Conservation (phyloP, 2,329 filamentous ascomycete genomes). For the Penicillium sp. region DNA sequence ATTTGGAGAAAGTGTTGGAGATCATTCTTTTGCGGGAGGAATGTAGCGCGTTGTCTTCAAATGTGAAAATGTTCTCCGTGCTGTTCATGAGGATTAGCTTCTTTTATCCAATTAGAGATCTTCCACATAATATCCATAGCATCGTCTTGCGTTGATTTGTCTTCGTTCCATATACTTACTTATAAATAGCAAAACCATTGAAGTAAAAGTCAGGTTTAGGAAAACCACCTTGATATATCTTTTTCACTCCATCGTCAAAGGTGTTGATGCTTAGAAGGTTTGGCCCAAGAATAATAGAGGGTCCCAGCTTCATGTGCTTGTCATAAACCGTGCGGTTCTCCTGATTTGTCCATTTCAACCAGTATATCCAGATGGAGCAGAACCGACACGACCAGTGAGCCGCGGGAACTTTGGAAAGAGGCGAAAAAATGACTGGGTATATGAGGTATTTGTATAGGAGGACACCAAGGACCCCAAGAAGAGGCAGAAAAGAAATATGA, state of each 20-base stretch:
- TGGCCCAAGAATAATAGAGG: background rate
- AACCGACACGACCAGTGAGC: conserved; percentile 5
- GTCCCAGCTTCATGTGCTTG: background rate
- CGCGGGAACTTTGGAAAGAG: background rate
- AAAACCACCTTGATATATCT: conserved; percentile 3
- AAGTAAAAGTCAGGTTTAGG: conserved; percentile 4
- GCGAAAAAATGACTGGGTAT: conserved; percentile 1
- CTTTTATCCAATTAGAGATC: too few species aligned
- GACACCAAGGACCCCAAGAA: too few species aligned
- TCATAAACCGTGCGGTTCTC: background rate
- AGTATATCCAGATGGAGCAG: conserved; percentile 1
- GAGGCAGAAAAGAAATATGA: too few species aligned
- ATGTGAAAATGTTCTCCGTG: background rate
- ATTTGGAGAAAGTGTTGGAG: background rate
- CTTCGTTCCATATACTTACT: too few species aligned
- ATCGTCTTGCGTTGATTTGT: too few species aligned
- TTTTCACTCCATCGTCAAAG: conserved; percentile 1
- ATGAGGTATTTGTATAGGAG: background rate
- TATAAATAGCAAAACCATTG: background rate
- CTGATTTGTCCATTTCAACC: conserved; percentile 5
- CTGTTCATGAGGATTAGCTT: background rate
- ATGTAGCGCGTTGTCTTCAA: background rate
- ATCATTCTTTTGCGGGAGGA: background rate
- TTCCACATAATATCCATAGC: too few species aligned
- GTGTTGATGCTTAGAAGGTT: background rate